Evolutionary conservation across 805 yeast genomes (phyloP).

Genomic region (Novakomyces olei): DNA sequence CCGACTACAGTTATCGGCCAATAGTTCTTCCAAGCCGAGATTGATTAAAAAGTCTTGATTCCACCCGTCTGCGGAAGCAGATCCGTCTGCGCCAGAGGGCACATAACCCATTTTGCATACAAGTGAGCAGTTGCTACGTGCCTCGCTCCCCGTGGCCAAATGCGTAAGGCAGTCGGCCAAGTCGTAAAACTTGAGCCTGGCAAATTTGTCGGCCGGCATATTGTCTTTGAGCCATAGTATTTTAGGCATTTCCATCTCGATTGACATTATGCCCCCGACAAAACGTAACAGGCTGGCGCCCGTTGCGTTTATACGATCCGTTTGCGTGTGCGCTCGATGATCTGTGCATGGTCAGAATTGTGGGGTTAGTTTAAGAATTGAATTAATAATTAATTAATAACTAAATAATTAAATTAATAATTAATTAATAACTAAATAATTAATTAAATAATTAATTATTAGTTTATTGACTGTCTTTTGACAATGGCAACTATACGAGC

Average conservation of each 20-base stretch:
- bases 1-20: slow-evolving; percentile 49
- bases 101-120: slow-evolving; percentile 92
- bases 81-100: slow-evolving; percentile 77
- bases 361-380: too few species aligned
- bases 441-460: too few species aligned
- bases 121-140: slow-evolving; percentile 71
- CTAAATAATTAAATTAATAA: too few species aligned
- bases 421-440: too few species aligned
- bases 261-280: slow-evolving; percentile 94
- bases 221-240: slow-evolving; percentile 87
- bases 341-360: too few species aligned
- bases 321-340: slow-evolving; percentile 74
- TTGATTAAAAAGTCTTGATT: slow-evolving; percentile 47
- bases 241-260: slow-evolving; percentile 96
- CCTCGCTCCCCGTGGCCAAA: slow-evolving; percentile 70
- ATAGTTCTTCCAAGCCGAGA: slow-evolving; percentile 56
- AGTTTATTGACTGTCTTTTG: too few species aligned
- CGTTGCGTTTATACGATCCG: slow-evolving; percentile 58
- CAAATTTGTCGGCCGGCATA: slow-evolving; percentile 39
- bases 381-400: too few species aligned
- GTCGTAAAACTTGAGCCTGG: slow-evolving; percentile 61
- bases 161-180: slow-evolving; percentile 80
- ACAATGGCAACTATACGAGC: too few species aligned
- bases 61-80: slow-evolving; percentile 82
- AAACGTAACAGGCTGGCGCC: slow-evolving; percentile 60